Percentiles rank a stretch among this genome's conserved stretches.
These are phyloP conservation scores for Astrothelium macrocarpum DNA, from an alignment of 495 filamentous ascomycete species.

Conservation along the genomic window DNA sequence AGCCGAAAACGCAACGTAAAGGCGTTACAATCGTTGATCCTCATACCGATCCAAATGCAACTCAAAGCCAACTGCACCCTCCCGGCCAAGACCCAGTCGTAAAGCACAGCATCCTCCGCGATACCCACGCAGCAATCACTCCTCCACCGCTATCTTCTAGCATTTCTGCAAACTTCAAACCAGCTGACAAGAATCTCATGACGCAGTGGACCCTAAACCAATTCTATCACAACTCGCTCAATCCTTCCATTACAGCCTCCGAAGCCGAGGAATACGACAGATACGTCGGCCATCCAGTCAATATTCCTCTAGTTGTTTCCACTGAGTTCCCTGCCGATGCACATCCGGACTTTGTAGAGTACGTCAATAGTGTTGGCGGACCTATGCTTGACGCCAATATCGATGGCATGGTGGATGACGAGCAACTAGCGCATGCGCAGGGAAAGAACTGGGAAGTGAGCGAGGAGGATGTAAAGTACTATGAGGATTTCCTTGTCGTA, in stretches of 20 bases:
- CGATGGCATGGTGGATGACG: slow-evolving; percentile 12
- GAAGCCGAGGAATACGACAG: slow-evolving; percentile 80
- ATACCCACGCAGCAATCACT: slow-evolving; percentile 6
- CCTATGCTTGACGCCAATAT: slow-evolving; percentile 11
- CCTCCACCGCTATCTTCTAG: neutral
- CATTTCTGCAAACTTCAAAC: slow-evolving; percentile 33
- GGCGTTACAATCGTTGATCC: slow-evolving; percentile 53
- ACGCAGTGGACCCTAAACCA: slow-evolving; percentile 81
- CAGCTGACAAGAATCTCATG: slow-evolving; percentile 30
- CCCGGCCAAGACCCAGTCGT: slow-evolving; percentile 11
- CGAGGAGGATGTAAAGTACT: slow-evolving; percentile 65
- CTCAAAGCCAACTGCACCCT: neutral
- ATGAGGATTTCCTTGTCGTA: slow-evolving; percentile 63
- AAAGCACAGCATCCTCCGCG: slow-evolving; percentile 28
- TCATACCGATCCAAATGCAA: slow-evolving; percentile 28
- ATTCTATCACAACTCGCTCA: slow-evolving; percentile 66
- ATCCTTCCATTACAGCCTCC: slow-evolving; percentile 59
- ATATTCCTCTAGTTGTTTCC: slow-evolving; percentile 75
- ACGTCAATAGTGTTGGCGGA: slow-evolving; percentile 46
- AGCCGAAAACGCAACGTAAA: slow-evolving; percentile 45
- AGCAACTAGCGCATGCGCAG: neutral
- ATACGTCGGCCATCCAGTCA: slow-evolving; percentile 88
- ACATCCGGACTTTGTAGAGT: slow-evolving; percentile 63
- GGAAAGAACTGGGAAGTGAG: slow-evolving; percentile 23
- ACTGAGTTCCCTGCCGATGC: slow-evolving; percentile 48